Percentiles rank a stretch among this genome's conserved stretches.
phyloP scores from a whole-genome alignment of 768 basidiomycete species.

The Kwoniella sp. region DNA sequence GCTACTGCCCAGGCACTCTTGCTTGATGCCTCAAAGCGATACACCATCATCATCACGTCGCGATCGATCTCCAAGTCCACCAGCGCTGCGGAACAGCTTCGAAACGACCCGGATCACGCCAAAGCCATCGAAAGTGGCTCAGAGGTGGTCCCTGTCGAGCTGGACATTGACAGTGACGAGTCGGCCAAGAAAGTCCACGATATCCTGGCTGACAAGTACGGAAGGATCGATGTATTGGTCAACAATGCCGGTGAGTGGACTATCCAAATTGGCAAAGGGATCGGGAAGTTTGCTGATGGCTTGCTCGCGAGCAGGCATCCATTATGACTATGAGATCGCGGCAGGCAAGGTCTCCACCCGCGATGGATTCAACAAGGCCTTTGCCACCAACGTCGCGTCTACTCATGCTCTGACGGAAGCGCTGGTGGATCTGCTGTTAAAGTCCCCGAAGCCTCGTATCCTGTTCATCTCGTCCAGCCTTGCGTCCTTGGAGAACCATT shows the following conservation, averaged over 20 bases:
- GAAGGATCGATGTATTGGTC: slow-evolving; percentile 19
- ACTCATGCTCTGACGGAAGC: slow-evolving; percentile 24
- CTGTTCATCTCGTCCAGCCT: slow-evolving; percentile 22
- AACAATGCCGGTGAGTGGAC: slow-evolving; percentile 22
- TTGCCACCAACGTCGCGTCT: slow-evolving; percentile 22
- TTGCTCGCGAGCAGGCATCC: not conserved
- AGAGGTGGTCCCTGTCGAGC: slow-evolving; percentile 4
- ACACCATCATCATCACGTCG: slow-evolving; percentile 15
- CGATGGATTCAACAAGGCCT: slow-evolving; percentile 16
- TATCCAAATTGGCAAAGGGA: no score
- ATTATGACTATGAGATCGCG: slow-evolving; percentile 1
- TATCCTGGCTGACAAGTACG: slow-evolving; percentile 5
- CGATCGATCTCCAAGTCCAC: slow-evolving; percentile 10
- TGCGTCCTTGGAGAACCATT: slow-evolving; percentile 4
- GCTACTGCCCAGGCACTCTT: slow-evolving; percentile 23
- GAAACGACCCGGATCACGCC: not conserved
- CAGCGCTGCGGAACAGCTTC: slow-evolving; percentile 1
- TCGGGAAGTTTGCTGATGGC: not conserved
- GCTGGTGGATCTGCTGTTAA: slow-evolving; percentile 22
- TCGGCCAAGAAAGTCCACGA: slow-evolving; percentile 3
- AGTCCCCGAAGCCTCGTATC: slow-evolving; percentile 10
- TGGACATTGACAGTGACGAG: slow-evolving; percentile 19
- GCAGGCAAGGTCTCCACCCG: slow-evolving; percentile 6
- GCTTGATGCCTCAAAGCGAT: not conserved
- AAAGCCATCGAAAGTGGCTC: not conserved